These are phyloP conservation scores for Pseudogymnoascus verrucosus DNA, from an alignment of 2,329 filamentous ascomycete species.

Conservation along the genomic window DNA sequence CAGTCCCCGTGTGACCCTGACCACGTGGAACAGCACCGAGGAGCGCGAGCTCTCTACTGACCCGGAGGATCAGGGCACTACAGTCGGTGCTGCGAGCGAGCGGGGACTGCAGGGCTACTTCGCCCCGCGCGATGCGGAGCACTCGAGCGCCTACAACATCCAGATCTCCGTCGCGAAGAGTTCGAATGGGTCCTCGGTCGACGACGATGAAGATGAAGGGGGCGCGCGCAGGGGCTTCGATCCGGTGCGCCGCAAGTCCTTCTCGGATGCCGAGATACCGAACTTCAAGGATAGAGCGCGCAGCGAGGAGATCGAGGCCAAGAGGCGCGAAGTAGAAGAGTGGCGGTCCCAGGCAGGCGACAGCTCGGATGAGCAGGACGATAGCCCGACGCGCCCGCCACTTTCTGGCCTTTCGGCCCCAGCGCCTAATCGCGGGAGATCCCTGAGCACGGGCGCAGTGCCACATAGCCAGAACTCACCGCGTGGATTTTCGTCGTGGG, in stretches of 20 bases:
- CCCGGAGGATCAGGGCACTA: conserved; percentile 22
- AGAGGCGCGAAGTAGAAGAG: conserved; percentile 27
- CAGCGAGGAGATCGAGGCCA: conserved; percentile 21
- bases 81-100: not conserved
- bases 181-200: not conserved
- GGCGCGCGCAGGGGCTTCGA: conserved; percentile 23
- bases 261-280: conserved; percentile 19
- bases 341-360: conserved; percentile 25
- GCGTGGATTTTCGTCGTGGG: not conserved
- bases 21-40: conserved; percentile 34
- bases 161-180: not conserved
- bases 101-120: not conserved
- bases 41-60: conserved; percentile 39
- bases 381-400: conserved; percentile 17
- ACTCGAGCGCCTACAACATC: not conserved
- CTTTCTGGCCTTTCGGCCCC: not conserved
- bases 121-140: not conserved
- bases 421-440: conserved; percentile 24
- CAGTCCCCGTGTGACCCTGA: conserved; percentile 21
- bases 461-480: not conserved
- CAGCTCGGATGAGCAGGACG: conserved; percentile 18
- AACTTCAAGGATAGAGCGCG: conserved; percentile 28
- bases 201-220: conserved; percentile 13
- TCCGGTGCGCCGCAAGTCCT: conserved; percentile 21
- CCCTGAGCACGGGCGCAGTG: conserved; percentile 29